Conservation (phyloP, 2,329 filamentous ascomycete species). For the Botrytis deweyae region DNA sequence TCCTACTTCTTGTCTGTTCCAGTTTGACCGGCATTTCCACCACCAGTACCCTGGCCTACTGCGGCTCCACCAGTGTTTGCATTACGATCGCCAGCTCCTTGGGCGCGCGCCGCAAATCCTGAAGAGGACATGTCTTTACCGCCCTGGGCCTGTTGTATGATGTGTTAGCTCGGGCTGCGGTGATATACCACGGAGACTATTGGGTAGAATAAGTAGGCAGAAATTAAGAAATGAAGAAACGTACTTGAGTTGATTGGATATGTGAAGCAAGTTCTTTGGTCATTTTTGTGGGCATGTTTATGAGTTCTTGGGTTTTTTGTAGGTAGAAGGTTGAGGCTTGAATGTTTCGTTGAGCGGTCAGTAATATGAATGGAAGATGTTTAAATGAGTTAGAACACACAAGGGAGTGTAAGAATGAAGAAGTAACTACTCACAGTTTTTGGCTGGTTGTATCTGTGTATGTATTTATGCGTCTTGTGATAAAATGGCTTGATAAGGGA, state of each 20-base stretch:
- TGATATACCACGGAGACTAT: neutral
- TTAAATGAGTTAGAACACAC: too few relatives aligned
- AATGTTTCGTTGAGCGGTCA: neutral
- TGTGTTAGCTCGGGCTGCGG: neutral
- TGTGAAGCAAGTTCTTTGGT: neutral
- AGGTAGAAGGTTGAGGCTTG: neutral
- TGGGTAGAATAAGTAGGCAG: neutral
- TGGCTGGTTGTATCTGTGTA: neutral
- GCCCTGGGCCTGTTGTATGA: neutral
- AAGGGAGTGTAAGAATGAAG: neutral
- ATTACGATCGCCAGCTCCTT: neutral
- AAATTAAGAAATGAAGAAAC: neutral
- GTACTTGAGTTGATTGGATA: neutral
- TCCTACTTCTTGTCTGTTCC: neutral
- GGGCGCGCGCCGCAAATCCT: neutral
- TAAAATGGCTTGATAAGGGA: neutral
- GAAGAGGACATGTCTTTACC: neutral
- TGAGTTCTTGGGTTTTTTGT: neutral
- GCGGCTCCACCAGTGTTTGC: neutral
- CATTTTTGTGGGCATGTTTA: neutral
- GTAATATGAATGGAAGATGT: neutral
- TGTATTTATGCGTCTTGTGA: neutral
- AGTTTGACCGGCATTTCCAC: neutral
- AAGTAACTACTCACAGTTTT: neutral
- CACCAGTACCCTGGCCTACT: neutral